Evolutionary conservation across 345 rosid species (phyloP).

Genomic region (Salix arbutifolia): DNA sequence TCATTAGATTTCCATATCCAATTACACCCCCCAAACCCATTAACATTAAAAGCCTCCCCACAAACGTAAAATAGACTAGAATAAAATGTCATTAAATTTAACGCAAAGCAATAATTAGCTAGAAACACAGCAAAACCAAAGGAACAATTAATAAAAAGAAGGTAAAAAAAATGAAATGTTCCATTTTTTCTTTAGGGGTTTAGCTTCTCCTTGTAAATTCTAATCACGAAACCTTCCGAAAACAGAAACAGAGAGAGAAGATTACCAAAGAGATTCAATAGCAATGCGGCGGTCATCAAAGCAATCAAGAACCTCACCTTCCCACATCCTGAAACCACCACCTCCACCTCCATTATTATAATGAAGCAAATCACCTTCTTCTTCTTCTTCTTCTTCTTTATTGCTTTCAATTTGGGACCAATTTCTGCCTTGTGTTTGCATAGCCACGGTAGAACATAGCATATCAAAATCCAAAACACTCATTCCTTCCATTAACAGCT

Average conservation of each 20-base stretch:
- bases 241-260: background rate
- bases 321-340: constrained; percentile 91
- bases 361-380: constrained; percentile 22
- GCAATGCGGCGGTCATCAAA: constrained; percentile 74
- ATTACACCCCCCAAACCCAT: background rate
- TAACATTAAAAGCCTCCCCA: background rate
- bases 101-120: background rate
- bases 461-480: constrained; percentile 80
- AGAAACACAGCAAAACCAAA: too few species aligned
- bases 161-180: too few species aligned
- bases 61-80: background rate
- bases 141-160: too few species aligned
- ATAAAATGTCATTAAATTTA: background rate
- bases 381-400: constrained; percentile 27
- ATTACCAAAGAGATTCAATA: constrained; percentile 70
- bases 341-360: constrained; percentile 41
- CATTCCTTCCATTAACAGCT: constrained; percentile 51
- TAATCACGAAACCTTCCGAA: background rate
- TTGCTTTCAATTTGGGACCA: constrained; percentile 47
- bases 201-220: too few species aligned
- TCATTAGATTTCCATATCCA: background rate
- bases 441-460: constrained; percentile 86
- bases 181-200: too few species aligned
- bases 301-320: constrained; percentile 79
- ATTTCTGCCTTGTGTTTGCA: constrained; percentile 77